Percentiles rank a stretch among this genome's conserved stretches.
Evolutionary conservation across 1,284 basidiomycete genomes (phyloP).

Genomic region (Hypsizygus ulmarius): DNA sequence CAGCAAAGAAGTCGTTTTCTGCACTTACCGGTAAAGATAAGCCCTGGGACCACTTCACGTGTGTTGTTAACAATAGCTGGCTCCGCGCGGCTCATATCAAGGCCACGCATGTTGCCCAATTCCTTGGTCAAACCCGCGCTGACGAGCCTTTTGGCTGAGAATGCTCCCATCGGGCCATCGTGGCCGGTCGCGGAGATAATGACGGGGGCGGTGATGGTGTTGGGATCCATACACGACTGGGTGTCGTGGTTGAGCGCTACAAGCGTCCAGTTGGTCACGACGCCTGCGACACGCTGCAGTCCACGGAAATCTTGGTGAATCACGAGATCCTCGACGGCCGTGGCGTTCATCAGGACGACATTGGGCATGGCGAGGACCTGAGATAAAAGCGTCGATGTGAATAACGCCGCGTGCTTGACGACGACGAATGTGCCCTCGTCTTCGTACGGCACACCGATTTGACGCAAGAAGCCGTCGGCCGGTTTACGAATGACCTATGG

Average conservation of each 20-base stretch:
- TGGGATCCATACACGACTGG: constrained; percentile 86
- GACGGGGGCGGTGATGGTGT: constrained; percentile 80
- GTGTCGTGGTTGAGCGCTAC: constrained; percentile 81
- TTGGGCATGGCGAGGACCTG: constrained; percentile 75
- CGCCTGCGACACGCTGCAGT: constrained; percentile 73
- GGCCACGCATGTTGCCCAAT: constrained; percentile 78
- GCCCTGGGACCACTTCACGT: constrained; percentile 76
- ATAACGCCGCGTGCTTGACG: constrained; percentile 79
- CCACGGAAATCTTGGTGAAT: constrained; percentile 59
- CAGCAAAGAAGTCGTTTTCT: not conserved
- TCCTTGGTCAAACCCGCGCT: constrained; percentile 74
- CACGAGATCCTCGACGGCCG: constrained; percentile 76
- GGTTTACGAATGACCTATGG: constrained; percentile 75
- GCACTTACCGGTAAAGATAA: constrained; percentile 66
- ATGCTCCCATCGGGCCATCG: constrained; percentile 85
- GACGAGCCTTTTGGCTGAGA: constrained; percentile 80
- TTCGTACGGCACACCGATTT: constrained; percentile 77
- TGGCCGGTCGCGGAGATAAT: constrained; percentile 70
- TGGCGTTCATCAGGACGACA: constrained; percentile 75
- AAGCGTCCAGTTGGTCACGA: constrained; percentile 85
- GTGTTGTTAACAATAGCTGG: constrained; percentile 77
- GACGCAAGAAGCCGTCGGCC: constrained; percentile 70
- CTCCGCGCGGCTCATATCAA: constrained; percentile 79
- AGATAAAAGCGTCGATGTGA: constrained; percentile 78
- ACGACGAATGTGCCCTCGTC: constrained; percentile 82